Percentiles rank a stretch among this genome's conserved stretches.
Evolutionary conservation across 805 yeast species (phyloP).

Genomic region (Lipomyces yamanashiensis): DNA sequence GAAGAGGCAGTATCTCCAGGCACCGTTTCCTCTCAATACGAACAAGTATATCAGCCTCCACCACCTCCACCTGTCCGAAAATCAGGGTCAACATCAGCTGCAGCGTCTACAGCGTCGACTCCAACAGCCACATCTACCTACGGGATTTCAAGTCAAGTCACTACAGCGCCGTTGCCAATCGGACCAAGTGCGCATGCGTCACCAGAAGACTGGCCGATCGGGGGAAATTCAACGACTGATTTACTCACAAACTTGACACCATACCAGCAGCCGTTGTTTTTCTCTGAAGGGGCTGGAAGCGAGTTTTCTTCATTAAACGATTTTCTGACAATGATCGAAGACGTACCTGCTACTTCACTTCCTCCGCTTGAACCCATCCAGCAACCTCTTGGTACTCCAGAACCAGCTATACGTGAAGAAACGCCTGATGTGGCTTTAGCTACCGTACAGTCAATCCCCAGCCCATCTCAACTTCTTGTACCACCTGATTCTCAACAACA

Average conservation of each 20-base stretch:
- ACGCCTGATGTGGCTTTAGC: slow-evolving; percentile 11
- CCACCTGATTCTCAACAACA: neutral
- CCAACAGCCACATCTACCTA: neutral
- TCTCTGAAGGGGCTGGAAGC: slow-evolving; percentile 81
- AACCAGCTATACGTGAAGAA: neutral
- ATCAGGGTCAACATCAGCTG: neutral
- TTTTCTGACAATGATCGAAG: slow-evolving; percentile 87
- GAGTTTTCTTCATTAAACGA: slow-evolving; percentile 90
- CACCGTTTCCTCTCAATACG: neutral
- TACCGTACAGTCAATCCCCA: neutral
- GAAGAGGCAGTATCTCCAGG: neutral
- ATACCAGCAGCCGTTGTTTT: slow-evolving; percentile 64
- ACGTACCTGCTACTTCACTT: slow-evolving; percentile 39
- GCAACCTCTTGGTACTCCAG: neutral
- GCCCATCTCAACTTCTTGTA: neutral
- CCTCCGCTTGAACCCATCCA: neutral
- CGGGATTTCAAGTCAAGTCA: slow-evolving; percentile 18
- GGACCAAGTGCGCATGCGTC: neutral
- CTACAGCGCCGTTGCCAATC: slow-evolving; percentile 13
- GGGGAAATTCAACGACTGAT: neutral
- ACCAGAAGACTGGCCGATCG: slow-evolving; percentile 21
- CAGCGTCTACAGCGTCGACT: neutral
- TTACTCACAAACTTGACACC: slow-evolving; percentile 18
- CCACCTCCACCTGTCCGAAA: too few species aligned
- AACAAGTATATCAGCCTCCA: neutral